Percentiles rank a stretch among this genome's conserved stretches.
Conservation (phyloP, 441 rosid species). For the Adansonia rubrostipa region DNA sequence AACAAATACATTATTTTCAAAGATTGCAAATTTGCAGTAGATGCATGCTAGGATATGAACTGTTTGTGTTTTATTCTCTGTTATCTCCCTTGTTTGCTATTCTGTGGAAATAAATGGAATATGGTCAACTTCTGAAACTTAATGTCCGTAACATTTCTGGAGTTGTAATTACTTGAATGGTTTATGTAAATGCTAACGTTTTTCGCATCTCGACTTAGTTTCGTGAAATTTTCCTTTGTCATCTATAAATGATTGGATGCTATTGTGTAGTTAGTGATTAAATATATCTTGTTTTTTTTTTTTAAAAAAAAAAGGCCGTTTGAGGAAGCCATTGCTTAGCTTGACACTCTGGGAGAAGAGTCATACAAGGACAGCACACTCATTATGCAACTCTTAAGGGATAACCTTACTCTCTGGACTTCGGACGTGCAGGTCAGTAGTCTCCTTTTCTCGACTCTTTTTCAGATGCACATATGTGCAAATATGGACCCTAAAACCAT, state of each 20-base stretch:
- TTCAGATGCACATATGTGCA: too few species aligned
- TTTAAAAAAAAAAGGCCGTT: constrained; percentile 65
- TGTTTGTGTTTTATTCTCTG: background rate
- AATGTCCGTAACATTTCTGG: background rate
- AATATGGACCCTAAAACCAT: too few species aligned
- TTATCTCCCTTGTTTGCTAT: background rate
- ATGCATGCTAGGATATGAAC: background rate
- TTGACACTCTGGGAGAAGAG: constrained; percentile 83
- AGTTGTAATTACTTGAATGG: background rate
- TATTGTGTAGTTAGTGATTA: background rate
- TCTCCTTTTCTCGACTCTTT: constrained; percentile 12
- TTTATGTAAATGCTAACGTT: background rate
- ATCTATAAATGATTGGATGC: background rate
- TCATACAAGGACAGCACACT: constrained; percentile 94
- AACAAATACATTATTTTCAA: background rate
- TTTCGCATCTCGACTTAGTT: too few species aligned
- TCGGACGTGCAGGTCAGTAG: constrained; percentile 75
- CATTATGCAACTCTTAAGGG: constrained; percentile 86
- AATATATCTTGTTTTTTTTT: background rate
- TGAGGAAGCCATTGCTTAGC: constrained; percentile 91
- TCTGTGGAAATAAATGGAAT: constrained; percentile 1
- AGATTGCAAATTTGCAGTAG: background rate
- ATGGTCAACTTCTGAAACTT: background rate
- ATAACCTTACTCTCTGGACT: constrained; percentile 92
- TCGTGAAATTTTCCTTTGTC: background rate